These are phyloP conservation scores for Suhomyces wounanorum DNA, from an alignment of 1,139 yeast species.

Conservation along the genomic window DNA sequence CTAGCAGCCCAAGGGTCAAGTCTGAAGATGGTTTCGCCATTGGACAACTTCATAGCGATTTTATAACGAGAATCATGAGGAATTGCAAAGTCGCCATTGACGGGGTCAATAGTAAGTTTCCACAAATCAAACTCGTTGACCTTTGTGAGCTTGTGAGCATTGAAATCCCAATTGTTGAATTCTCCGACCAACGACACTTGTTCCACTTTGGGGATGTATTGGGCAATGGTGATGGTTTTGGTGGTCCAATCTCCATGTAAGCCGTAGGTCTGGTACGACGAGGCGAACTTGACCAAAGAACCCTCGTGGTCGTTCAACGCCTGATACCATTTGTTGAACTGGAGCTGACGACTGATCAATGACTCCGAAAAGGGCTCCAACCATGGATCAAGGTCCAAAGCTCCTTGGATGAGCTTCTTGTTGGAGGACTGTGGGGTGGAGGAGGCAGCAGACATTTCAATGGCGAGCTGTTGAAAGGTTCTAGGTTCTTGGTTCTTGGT, in stretches of 20 bases:
- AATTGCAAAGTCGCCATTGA: constrained; percentile 63
- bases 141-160: constrained; percentile 54
- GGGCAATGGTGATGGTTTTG: constrained; percentile 62
- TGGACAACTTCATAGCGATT: constrained; percentile 62
- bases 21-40: constrained; percentile 74
- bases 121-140: constrained; percentile 71
- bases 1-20: constrained; percentile 88
- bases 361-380: constrained; percentile 74
- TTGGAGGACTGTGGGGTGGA: not conserved
- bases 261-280: constrained; percentile 72
- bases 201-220: constrained; percentile 88
- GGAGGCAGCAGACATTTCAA: not conserved
- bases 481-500: no score
- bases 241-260: constrained; percentile 59
- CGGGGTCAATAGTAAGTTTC: constrained; percentile 55
- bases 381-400: constrained; percentile 80
- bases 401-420: constrained; percentile 45
- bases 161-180: constrained; percentile 79
- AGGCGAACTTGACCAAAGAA: constrained; percentile 52
- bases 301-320: constrained; percentile 48
- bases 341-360: constrained; percentile 41
- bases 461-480: not conserved
- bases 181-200: constrained; percentile 83
- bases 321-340: constrained; percentile 54
- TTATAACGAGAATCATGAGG: constrained; percentile 82